A percentile compares a stretch with the other conserved stretches of the same genome.
phyloP scores from a whole-genome alignment of 2,329 filamentous ascomycete species.

The Pseudofabraea citricarpa region DNA sequence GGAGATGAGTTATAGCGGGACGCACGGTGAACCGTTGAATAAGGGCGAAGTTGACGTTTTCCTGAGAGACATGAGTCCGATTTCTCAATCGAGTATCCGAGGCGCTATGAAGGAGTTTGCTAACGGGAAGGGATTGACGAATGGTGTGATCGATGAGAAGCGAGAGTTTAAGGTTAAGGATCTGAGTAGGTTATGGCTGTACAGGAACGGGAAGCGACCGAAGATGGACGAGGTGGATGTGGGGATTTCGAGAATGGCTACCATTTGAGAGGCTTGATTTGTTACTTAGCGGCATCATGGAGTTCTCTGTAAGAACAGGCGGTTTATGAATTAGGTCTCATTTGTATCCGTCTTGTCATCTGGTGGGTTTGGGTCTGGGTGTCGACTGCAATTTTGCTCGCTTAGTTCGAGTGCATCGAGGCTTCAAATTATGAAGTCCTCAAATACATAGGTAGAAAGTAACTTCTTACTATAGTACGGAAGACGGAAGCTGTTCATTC shows the following conservation, averaged over 20 bases:
- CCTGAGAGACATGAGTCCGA: conserved; percentile 19
- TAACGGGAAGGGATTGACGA: not conserved
- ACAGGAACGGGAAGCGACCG: conserved; percentile 54
- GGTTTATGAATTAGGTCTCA: no score
- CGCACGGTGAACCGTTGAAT: conserved; percentile 9
- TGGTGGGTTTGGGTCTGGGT: no score
- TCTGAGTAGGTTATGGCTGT: conserved; percentile 57
- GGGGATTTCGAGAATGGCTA: conserved; percentile 16
- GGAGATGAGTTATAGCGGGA: conserved; percentile 31
- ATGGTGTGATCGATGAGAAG: conserved; percentile 7
- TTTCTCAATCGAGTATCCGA: conserved; percentile 3
- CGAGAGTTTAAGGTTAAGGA: conserved; percentile 50
- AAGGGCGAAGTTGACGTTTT: conserved; percentile 14
- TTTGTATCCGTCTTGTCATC: no score
- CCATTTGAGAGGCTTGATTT: no score
- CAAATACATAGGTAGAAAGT: no score
- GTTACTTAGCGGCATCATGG: no score
- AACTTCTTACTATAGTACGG: no score
- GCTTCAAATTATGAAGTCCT: no score
- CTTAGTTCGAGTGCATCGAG: no score
- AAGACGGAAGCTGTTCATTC: no score
- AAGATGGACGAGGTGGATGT: conserved; percentile 14
- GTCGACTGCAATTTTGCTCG: no score
- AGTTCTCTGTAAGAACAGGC: no score
- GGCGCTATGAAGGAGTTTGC: conserved; percentile 5